Conservation (phyloP, 805 yeast species). For the Cyberlindnera mycetangii region DNA sequence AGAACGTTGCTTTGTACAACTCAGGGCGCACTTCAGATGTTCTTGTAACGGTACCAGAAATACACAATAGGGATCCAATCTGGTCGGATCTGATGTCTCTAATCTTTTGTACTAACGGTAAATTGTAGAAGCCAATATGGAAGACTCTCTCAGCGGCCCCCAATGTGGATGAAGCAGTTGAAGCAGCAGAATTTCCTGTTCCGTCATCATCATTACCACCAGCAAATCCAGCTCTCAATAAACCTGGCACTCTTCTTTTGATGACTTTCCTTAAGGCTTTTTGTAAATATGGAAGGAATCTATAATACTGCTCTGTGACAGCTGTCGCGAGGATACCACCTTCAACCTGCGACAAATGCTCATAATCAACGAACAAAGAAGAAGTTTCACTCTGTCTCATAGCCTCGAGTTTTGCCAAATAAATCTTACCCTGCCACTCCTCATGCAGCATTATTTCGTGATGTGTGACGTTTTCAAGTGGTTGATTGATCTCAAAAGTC, state of each 20-base stretch:
- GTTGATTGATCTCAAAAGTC: constrained; percentile 47
- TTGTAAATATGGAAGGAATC: constrained; percentile 83
- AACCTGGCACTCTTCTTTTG: constrained; percentile 69
- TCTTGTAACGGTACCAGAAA: constrained; percentile 93
- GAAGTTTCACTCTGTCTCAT: constrained; percentile 73
- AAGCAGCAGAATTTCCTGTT: constrained; percentile 29
- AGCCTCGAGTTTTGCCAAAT: constrained; percentile 75
- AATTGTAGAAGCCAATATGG: constrained; percentile 83
- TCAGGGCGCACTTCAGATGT: constrained; percentile 97
- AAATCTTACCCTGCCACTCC: constrained; percentile 53
- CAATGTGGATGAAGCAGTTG: constrained; percentile 40
- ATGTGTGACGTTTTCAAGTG: constrained; percentile 29
- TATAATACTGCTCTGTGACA: constrained; percentile 84
- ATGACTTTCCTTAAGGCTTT: constrained; percentile 72
- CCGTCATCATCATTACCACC: constrained; percentile 13
- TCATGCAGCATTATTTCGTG: constrained; percentile 33
- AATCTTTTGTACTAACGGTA: constrained; percentile 79
- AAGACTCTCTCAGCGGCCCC: constrained; percentile 69
- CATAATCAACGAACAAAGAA: constrained; percentile 82
- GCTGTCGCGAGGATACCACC: constrained; percentile 89
- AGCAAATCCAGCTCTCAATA: constrained; percentile 47
- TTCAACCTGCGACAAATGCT: constrained; percentile 70
- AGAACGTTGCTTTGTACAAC: constrained; percentile 78
- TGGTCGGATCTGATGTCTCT: constrained; percentile 88
- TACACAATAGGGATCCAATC: constrained; percentile 78